Conservation (phyloP, 306 rosid species). For the Rosa rugosa region DNA sequence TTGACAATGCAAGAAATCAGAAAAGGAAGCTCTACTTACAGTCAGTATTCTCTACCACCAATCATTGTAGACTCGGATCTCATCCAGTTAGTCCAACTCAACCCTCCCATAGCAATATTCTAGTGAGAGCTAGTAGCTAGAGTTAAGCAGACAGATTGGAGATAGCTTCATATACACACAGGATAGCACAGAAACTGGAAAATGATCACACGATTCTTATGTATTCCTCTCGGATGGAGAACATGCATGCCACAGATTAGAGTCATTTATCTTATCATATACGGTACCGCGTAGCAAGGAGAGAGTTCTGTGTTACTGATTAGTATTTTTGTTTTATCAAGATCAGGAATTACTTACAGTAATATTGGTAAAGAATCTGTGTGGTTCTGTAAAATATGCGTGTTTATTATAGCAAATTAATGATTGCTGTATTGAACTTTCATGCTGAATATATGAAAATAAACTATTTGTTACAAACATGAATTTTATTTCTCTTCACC, state of each 20-base stretch:
- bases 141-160: conserved; percentile 6
- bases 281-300: not conserved
- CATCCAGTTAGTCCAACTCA: conserved; percentile 51
- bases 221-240: too few species aligned
- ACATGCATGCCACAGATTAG: not conserved
- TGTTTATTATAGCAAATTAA: too few species aligned
- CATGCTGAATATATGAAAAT: too few species aligned
- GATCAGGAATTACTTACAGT: not conserved
- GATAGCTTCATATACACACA: not conserved
- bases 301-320: not conserved
- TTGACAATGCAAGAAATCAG: conserved; percentile 76
- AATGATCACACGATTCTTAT: not conserved
- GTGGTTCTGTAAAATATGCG: too few species aligned
- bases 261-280: not conserved
- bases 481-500: too few species aligned
- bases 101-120: conserved; percentile 60
- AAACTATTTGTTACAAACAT: too few species aligned
- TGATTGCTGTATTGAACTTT: too few species aligned
- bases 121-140: conserved; percentile 22
- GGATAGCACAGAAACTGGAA: not conserved
- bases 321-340: not conserved
- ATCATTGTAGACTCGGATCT: conserved; percentile 61
- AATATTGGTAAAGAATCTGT: not conserved
- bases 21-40: conserved; percentile 74
- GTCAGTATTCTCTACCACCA: conserved; percentile 82